Evolutionary conservation across 2,329 filamentous ascomycete species (phyloP).

Genomic region (Fusarium guadeloupense): DNA sequence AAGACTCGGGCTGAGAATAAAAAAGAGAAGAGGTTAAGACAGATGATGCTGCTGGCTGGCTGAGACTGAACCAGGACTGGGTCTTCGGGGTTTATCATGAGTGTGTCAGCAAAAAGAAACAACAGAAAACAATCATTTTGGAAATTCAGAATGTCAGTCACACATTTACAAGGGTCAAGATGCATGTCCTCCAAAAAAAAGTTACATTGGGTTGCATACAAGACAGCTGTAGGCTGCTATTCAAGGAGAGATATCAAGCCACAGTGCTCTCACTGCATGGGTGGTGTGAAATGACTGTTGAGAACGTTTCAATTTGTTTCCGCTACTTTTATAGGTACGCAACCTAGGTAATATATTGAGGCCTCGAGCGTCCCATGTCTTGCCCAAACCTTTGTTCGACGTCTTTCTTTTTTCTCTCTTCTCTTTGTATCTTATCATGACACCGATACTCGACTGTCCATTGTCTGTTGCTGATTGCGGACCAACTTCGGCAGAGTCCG

Average conservation of each 20-base stretch:
- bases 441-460: background rate
- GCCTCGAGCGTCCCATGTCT: background rate
- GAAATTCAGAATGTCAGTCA: background rate
- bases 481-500: constrained; percentile 1
- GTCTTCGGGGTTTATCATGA: constrained; percentile 12
- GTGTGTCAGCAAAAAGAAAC: background rate
- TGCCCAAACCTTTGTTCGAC: background rate
- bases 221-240: too few relatives aligned
- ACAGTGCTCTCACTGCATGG: constrained; percentile 6
- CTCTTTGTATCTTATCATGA: constrained; percentile 5
- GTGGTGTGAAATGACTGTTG: background rate
- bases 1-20: constrained; percentile 1
- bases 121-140: background rate
- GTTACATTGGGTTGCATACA: constrained; percentile 9
- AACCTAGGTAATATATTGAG: background rate
- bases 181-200: constrained; percentile 13
- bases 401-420: constrained; percentile 7
- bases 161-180: background rate
- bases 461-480: constrained; percentile 2
- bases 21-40: background rate
- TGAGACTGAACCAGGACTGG: constrained; percentile 9
- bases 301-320: background rate
- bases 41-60: background rate
- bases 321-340: background rate
- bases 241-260: background rate